Percentiles rank a stretch among this genome's conserved stretches.
Conservation (phyloP, 495 filamentous ascomycete genomes). For the Tuber indicum region DNA sequence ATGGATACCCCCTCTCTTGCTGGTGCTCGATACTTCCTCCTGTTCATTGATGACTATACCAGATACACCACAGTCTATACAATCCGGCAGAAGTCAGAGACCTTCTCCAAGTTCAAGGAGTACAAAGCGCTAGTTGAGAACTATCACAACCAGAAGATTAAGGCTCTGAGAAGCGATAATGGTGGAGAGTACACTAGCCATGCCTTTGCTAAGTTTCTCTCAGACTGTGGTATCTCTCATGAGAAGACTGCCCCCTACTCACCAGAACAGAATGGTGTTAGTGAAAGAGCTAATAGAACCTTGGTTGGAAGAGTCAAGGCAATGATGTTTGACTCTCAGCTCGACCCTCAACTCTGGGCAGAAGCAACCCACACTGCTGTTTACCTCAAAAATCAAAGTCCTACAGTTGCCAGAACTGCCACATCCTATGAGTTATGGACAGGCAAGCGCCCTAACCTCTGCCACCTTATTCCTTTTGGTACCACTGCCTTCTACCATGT, state of each 20-base stretch:
- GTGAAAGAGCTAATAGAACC: background rate
- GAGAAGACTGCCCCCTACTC: background rate
- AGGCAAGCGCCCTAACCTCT: too few species aligned
- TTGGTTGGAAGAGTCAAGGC: background rate
- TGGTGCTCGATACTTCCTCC: background rate
- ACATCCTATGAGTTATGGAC: too few species aligned
- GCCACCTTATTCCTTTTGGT: too few species aligned
- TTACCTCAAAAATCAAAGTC: background rate
- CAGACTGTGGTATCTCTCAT: background rate
- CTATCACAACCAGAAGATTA: background rate
- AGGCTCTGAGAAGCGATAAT: background rate
- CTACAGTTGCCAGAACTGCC: too few species aligned
- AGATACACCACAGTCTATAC: background rate
- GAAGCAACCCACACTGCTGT: background rate
- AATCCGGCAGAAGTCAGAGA: fast-evolving
- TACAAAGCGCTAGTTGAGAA: background rate
- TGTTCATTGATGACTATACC: background rate
- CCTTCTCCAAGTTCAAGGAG: background rate
- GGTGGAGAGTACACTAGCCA: background rate
- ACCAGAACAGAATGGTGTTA: background rate
- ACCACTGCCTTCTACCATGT: too few species aligned
- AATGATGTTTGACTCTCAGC: background rate
- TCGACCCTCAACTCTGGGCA: background rate
- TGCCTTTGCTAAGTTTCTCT: background rate
- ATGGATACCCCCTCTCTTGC: too few species aligned